Evolutionary conservation across 1,284 basidiomycete species (phyloP), one percentile per base, ranked within the genome.

Genomic region (Cutaneotrichosporon dermatis): DNA sequence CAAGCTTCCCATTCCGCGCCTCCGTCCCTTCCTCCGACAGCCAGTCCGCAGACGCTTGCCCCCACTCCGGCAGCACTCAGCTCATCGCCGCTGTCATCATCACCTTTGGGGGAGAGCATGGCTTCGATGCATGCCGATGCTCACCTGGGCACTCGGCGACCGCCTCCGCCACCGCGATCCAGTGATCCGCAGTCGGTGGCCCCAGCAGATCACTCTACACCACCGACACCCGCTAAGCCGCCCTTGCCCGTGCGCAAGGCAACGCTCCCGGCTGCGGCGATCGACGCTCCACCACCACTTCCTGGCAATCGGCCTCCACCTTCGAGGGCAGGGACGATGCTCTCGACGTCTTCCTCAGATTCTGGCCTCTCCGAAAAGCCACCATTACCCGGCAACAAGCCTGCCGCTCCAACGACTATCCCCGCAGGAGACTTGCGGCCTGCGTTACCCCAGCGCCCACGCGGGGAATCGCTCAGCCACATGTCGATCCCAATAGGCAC

Each of bases 321-420:
- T 2, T 11, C 46, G 39, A 16, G 25, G 11, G 33, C 51, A 12
- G 39, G 40, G 6, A 52, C 51, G 5, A 33, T 33, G 39, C 52
- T 44, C 4, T 44, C 52, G 8, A 36, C 52, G n/a, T 16, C 41
- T 6, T 36, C 52, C 13, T 54, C 42, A 10, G 42, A 44, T 8
- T 54, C 52, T 7, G 33, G 16, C 39, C 15, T 51, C 39, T 3
- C 15, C 6, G n/a, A 15, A 10, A 51, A 51, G 25, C 69, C 70
- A 0, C 67, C 66, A 2, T 59, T 70, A 35, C 69, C 68, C 6
- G 62, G 57, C 37, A 71, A 69, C 60, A 70, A 66, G 54, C 70
- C 71, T 1, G 25, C 41, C 5, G 48, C 66, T 1, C 55, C 68
- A 1, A 54, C 66, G 2, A 12, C 35, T 9, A 11, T 36, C 34